Conservation (phyloP, 2,329 filamentous ascomycete genomes). For the Trichoderma sp. region DNA sequence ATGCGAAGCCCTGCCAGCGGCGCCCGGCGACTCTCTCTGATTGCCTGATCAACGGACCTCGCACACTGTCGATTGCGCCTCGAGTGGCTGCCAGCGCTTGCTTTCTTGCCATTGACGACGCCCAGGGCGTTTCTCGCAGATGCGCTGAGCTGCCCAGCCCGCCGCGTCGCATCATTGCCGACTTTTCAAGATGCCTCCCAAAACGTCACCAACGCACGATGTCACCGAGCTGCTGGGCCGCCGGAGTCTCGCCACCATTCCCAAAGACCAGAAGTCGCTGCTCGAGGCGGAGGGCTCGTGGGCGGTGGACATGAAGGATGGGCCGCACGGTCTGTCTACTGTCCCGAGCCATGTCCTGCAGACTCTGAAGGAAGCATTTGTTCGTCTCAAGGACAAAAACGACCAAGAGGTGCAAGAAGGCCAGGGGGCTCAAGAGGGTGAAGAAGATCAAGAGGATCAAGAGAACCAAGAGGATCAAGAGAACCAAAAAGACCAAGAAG, state of each 20-base stretch:
- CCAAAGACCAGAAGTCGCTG: slow-evolving; percentile 43
- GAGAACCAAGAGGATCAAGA: background rate
- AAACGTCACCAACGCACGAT: slow-evolving; percentile 31
- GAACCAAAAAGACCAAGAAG: no score
- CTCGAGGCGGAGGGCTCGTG: slow-evolving; percentile 42
- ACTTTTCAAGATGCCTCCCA: slow-evolving; percentile 32
- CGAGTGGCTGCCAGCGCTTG: background rate
- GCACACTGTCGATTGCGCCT: background rate
- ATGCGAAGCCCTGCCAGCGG: slow-evolving; percentile 4
- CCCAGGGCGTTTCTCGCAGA: background rate
- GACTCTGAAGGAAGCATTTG: slow-evolving; percentile 33
- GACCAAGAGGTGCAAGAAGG: background rate
- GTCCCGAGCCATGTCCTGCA: slow-evolving; percentile 43
- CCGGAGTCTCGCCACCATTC: slow-evolving; percentile 38
- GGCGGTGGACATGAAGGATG: slow-evolving; percentile 35
- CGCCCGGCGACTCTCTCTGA: background rate
- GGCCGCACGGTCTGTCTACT: slow-evolving; percentile 34
- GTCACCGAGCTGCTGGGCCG: slow-evolving; percentile 33
- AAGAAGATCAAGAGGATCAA: background rate
- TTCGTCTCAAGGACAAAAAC: slow-evolving; percentile 13
- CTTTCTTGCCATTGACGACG: background rate
- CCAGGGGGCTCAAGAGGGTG: background rate
- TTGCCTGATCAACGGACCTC: background rate
- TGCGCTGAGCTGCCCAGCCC: slow-evolving; percentile 7
- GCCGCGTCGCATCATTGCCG: background rate